These are phyloP conservation scores for Hymenotorrendiella dingleyae DNA, from an alignment of 2,329 filamentous ascomycete species.

Conservation along the genomic window DNA sequence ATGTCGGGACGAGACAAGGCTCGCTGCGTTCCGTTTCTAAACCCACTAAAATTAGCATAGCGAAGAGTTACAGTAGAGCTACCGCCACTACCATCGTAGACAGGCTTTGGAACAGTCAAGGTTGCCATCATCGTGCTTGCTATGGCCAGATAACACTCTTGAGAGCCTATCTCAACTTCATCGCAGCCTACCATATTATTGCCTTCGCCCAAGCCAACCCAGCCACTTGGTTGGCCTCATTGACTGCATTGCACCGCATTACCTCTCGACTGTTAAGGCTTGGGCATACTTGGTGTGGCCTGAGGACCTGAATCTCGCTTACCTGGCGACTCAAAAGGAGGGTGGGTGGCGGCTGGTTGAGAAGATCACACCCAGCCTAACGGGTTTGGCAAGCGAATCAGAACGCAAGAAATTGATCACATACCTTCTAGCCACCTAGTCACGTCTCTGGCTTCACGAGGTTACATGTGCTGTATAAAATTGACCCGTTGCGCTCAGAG, in stretches of 20 bases:
- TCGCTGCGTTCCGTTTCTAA: neutral
- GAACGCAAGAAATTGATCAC: neutral
- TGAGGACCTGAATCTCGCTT: neutral
- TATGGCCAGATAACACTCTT: too few species aligned
- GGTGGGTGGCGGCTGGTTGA: neutral
- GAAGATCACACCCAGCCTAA: neutral
- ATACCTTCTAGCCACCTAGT: neutral
- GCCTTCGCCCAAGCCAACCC: neutral
- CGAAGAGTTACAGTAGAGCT: neutral
- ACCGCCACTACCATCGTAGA: neutral
- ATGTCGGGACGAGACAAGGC: neutral
- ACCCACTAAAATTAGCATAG: neutral
- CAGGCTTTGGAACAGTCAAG: neutral
- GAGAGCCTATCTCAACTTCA: too few species aligned
- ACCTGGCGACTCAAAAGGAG: neutral
- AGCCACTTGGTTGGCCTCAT: neutral
- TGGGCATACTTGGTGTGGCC: neutral
- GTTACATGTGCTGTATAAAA: neutral
- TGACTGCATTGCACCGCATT: too few species aligned
- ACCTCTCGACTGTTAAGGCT: neutral
- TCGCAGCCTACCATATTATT: neutral
- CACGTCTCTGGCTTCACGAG: neutral
- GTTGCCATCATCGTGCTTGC: neutral
- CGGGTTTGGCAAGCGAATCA: neutral
- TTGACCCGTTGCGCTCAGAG: neutral